Percentiles rank a stretch among this genome's conserved stretches.
Evolutionary conservation across 495 filamentous ascomycete genomes (phyloP).

Genomic region (Jackrogersella multiformis): DNA sequence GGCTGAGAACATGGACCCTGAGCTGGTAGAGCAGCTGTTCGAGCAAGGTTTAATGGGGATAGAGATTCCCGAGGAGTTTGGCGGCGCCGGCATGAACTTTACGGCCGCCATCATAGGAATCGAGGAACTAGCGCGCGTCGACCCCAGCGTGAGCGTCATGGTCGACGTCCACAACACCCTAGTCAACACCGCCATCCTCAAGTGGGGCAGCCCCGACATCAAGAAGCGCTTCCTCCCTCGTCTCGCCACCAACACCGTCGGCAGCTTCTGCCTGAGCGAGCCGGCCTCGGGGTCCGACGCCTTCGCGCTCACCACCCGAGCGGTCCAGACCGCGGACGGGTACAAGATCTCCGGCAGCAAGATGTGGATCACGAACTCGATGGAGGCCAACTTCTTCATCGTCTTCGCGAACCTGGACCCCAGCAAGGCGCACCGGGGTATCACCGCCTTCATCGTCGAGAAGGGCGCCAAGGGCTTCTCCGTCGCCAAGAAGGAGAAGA

Average conservation of each 20-base stretch:
- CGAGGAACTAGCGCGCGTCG: constrained; percentile 93
- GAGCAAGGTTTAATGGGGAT: constrained; percentile 98
- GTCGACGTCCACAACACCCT: constrained; percentile 98
- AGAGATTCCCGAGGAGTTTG: constrained; percentile 96
- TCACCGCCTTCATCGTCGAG: constrained; percentile 95
- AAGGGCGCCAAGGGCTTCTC: constrained; percentile 88
- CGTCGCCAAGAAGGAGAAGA: constrained; percentile 99
- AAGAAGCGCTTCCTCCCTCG: constrained; percentile 88
- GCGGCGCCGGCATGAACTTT: constrained; percentile 98
- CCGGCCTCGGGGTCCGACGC: constrained; percentile 94
- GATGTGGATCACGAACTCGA: constrained; percentile 99
- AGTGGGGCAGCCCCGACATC: constrained; percentile 76
- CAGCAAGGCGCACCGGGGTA: constrained; percentile 90
- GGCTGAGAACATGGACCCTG: constrained; percentile 89
- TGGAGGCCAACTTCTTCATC: constrained; percentile 95
- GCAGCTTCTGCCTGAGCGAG: constrained; percentile 96
- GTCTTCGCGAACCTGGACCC: constrained; percentile 96
- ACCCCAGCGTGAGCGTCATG: constrained; percentile 93
- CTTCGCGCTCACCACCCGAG: constrained; percentile 91
- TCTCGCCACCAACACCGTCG: constrained; percentile 89
- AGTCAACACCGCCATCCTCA: constrained; percentile 91
- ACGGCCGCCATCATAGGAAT: constrained; percentile 95
- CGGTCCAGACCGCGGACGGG: constrained; percentile 74
- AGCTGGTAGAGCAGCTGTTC: constrained; percentile 89
- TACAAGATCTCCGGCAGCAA: constrained; percentile 91